phyloP scores from a whole-genome alignment of 208 protist genomes.

The Crithidia fasciculata region DNA sequence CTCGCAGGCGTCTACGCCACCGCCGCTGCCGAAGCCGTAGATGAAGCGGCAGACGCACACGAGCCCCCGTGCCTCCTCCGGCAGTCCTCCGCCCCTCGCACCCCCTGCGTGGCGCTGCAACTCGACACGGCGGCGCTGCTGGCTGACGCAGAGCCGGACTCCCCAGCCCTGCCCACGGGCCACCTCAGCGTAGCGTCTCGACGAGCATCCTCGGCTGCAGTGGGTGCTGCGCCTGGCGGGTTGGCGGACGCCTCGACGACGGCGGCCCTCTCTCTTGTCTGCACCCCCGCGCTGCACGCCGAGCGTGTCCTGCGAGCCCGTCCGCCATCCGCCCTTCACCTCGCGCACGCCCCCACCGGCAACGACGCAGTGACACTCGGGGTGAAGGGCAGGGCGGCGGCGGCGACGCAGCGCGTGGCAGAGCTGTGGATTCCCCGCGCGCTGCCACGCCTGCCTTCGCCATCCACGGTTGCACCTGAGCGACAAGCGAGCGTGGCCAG shows the following conservation, averaged over 20 bases:
- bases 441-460: constrained; percentile 7
- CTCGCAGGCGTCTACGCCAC: constrained; percentile 8
- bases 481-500: too few relatives aligned
- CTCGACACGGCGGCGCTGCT: constrained; percentile 29
- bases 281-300: constrained; percentile 9
- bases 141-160: constrained; percentile 7
- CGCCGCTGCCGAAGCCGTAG: not conserved
- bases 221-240: not conserved
- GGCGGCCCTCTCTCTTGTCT: not conserved
- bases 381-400: not conserved
- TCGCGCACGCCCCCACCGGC: constrained; percentile 19
- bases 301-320: constrained; percentile 21
- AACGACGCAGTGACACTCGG: not conserved
- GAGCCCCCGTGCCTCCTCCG: not conserved
- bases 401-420: constrained; percentile 19
- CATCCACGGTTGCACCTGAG: not conserved
- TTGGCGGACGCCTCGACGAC: not conserved
- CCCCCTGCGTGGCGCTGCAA: constrained; percentile 9
- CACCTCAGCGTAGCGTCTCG: not conserved
- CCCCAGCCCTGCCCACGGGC: too few relatives aligned
- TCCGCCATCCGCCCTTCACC: constrained; percentile 15
- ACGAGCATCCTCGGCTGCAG: not conserved
- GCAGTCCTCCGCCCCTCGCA: too few relatives aligned
- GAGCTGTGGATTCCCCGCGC: constrained; percentile 33
- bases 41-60: not conserved